Percentiles rank a stretch among this genome's conserved stretches.
phyloP scores from a whole-genome alignment of 2,329 filamentous ascomycete genomes.

The Colletotrichum eleusines region DNA sequence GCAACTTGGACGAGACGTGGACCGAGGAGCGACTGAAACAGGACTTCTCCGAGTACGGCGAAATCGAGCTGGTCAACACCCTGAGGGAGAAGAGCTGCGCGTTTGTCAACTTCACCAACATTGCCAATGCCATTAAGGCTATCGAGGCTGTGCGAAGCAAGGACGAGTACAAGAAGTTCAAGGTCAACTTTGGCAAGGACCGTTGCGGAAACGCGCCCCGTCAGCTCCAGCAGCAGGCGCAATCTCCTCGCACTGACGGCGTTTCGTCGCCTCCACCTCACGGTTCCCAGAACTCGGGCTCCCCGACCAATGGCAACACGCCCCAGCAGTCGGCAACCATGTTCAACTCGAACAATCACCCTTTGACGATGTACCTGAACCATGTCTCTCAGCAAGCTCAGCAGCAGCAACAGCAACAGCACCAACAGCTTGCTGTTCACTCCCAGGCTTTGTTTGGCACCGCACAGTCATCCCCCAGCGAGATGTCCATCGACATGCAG shows the following conservation, averaged over 20 bases:
- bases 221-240: conserved; percentile 75
- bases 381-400: conserved; percentile 81
- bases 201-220: conserved; percentile 96
- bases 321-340: conserved; percentile 67
- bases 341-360: conserved; percentile 87
- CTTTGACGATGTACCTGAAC: conserved; percentile 91
- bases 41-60: conserved; percentile 96
- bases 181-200: conserved; percentile 99
- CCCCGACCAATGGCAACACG: conserved; percentile 65
- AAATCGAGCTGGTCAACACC: conserved; percentile 97
- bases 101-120: conserved; percentile 99
- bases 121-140: conserved; percentile 99
- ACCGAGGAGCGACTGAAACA: conserved; percentile 94
- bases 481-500: conserved; percentile 69
- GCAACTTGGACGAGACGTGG: conserved; percentile 97
- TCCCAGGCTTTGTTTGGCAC: conserved; percentile 86
- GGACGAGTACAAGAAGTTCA: conserved; percentile 98
- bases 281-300: conserved; percentile 65
- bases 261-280: conserved; percentile 69
- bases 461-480: conserved; percentile 70
- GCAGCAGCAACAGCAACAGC: conserved; percentile 80
- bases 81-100: conserved; percentile 98
- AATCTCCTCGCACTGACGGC: conserved; percentile 75
- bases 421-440: conserved; percentile 78
- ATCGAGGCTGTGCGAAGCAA: conserved; percentile 95